Conservation (phyloP, 2,329 filamentous ascomycete species). For the Apiospora sp. region DNA sequence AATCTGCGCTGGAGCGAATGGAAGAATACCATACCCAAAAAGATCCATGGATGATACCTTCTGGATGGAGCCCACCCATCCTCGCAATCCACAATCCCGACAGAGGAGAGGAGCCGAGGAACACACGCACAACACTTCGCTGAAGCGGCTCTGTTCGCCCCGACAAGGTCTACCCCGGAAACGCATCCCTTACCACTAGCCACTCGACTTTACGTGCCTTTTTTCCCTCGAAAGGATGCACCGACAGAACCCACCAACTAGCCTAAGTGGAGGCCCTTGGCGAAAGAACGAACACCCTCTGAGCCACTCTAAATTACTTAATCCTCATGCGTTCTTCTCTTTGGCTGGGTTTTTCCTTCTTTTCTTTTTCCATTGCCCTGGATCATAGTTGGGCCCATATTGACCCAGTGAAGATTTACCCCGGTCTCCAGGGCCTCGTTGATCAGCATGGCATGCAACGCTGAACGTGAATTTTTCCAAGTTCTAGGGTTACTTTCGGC, state of each 20-base stretch:
- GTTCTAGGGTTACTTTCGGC: neutral
- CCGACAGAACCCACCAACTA: neutral
- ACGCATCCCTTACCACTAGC: neutral
- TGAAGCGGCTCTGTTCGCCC: slow-evolving; percentile 10
- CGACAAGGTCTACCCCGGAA: slow-evolving; percentile 16
- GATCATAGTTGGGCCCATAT: neutral
- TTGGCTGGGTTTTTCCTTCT: neutral
- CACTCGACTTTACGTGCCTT: neutral
- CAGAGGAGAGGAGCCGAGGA: neutral
- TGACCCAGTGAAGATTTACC: neutral
- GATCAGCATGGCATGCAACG: slow-evolving; percentile 7
- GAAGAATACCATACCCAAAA: neutral
- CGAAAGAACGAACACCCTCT: neutral
- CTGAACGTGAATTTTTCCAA: neutral
- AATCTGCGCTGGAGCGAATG: slow-evolving; percentile 4
- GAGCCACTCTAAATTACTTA: slow-evolving; percentile 9
- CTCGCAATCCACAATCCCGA: slow-evolving; percentile 5
- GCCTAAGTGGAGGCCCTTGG: neutral
- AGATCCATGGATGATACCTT: slow-evolving; percentile 1
- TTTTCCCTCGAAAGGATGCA: neutral
- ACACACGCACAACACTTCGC: neutral
- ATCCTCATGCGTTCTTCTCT: neutral
- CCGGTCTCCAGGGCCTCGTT: neutral
- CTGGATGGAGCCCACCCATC: neutral
- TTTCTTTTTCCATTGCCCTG: neutral